A percentile compares a stretch with the other conserved stretches of the same genome.
Evolutionary conservation across 2,329 filamentous ascomycete genomes (phyloP).

Genomic region (Gremmenia infestans): DNA sequence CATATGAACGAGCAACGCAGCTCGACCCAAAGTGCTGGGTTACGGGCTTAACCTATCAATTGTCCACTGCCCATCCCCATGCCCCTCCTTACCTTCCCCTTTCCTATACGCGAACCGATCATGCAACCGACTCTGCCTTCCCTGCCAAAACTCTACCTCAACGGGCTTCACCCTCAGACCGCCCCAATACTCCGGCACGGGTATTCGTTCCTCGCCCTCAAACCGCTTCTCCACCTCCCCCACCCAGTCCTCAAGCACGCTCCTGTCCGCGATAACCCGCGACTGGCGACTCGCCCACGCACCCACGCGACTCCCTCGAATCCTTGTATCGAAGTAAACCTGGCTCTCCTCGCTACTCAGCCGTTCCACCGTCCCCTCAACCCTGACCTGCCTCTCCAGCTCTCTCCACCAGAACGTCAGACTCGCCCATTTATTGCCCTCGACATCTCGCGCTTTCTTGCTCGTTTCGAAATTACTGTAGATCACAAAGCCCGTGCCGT

Average conservation of each 20-base stretch:
- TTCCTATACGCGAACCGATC: constrained; percentile 86
- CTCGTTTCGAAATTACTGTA: constrained; percentile 90
- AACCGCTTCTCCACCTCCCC: constrained; percentile 72
- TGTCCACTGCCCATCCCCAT: constrained; percentile 50
- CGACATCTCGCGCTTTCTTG: constrained; percentile 62
- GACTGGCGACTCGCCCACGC: constrained; percentile 94
- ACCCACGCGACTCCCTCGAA: constrained; percentile 77
- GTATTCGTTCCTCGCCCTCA: constrained; percentile 70
- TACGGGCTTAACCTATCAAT: constrained; percentile 72
- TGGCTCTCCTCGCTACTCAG: constrained; percentile 67
- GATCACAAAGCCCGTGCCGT: constrained; percentile 75
- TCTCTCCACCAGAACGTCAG: constrained; percentile 89
- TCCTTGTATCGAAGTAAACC: constrained; percentile 60
- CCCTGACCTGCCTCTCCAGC: constrained; percentile 82
- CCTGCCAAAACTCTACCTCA: constrained; percentile 94
- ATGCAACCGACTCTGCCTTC: constrained; percentile 81
- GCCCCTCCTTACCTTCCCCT: constrained; percentile 39
- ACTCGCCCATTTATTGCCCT: constrained; percentile 69
- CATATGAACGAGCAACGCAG: not conserved
- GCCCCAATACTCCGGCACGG: constrained; percentile 92
- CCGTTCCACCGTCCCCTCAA: constrained; percentile 72
- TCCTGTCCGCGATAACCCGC: constrained; percentile 65
- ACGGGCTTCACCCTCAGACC: constrained; percentile 82
- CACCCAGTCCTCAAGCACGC: constrained; percentile 72
- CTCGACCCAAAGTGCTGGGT: not conserved